Evolutionary conservation across 2,329 filamentous ascomycete genomes (phyloP).

Genomic region (Myriangium duriaei): DNA sequence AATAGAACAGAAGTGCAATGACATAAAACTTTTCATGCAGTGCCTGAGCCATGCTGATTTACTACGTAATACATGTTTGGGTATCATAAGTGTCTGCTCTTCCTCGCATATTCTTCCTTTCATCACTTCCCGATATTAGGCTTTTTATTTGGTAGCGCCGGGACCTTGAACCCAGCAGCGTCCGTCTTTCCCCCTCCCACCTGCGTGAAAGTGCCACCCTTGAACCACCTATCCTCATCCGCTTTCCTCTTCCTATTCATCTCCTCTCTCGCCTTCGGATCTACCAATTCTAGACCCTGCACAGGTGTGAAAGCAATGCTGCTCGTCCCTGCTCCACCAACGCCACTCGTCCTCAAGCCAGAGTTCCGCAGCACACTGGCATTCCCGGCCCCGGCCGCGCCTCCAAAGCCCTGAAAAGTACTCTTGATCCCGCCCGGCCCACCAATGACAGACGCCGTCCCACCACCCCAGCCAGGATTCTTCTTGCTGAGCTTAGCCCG

Average conservation of each 20-base stretch:
- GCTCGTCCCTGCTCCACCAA: conserved; percentile 52
- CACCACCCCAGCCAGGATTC: conserved; percentile 85
- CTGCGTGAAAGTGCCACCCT: conserved; percentile 92
- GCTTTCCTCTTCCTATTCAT: conserved; percentile 82
- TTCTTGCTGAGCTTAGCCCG: conserved; percentile 88
- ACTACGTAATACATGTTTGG: conserved; percentile 2
- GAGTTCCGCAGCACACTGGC: conserved; percentile 61
- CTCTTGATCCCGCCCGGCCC: conserved; percentile 60
- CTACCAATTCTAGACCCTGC: conserved; percentile 87
- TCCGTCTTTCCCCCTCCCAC: conserved; percentile 45
- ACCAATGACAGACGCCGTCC: conserved; percentile 41
- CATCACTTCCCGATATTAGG: conserved; percentile 18
- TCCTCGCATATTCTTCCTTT: neutral
- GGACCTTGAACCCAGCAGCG: conserved; percentile 68
- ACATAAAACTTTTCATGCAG: no score
- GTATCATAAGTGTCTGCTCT: conserved; percentile 6
- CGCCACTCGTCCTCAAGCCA: conserved; percentile 69
- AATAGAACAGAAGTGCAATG: neutral
- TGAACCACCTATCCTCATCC: conserved; percentile 94
- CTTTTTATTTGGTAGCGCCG: conserved; percentile 63
- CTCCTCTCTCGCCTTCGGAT: conserved; percentile 82
- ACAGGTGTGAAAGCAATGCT: conserved; percentile 88
- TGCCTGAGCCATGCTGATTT: no score
- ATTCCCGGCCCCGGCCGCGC: conserved; percentile 42
- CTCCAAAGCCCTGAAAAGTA: conserved; percentile 65